Conservation (phyloP, 2,329 filamentous ascomycete genomes). For the Calonectria montana region DNA sequence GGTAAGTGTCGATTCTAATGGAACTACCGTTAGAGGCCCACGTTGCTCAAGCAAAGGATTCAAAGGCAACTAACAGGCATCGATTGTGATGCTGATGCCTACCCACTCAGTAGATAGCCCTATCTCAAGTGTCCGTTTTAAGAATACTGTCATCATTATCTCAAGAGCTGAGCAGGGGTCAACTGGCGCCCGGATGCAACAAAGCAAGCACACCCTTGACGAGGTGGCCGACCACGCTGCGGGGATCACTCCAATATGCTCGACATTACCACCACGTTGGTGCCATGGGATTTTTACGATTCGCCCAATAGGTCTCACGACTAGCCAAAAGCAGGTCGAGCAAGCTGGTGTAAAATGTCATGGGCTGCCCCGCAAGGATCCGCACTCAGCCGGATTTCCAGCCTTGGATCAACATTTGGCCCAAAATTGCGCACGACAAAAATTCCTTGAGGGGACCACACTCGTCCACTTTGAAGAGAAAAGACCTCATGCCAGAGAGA, state of each 20-base stretch:
- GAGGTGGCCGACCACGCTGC: slow-evolving; percentile 10
- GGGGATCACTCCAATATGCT: slow-evolving; percentile 28
- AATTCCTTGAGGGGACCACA: slow-evolving; percentile 23
- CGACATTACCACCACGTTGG: slow-evolving; percentile 31
- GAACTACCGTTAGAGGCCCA: slow-evolving; percentile 14
- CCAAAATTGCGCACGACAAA: slow-evolving; percentile 32
- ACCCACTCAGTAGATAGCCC: not conserved
- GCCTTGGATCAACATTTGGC: slow-evolving; percentile 33
- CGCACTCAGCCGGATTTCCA: slow-evolving; percentile 28
- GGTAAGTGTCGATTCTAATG: slow-evolving; percentile 34
- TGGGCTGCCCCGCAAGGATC: slow-evolving; percentile 34
- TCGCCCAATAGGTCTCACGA: slow-evolving; percentile 25
- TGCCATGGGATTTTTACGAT: slow-evolving; percentile 29
- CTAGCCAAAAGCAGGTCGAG: slow-evolving; percentile 14
- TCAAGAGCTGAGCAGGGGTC: not conserved
- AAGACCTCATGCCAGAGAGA: not conserved
- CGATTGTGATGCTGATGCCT: slow-evolving; percentile 6
- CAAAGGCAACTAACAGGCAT: slow-evolving; percentile 11
- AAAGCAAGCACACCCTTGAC: not conserved
- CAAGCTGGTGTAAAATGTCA: slow-evolving; percentile 21
- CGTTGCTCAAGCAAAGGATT: not conserved
- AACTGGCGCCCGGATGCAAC: not conserved
- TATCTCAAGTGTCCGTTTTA: not conserved
- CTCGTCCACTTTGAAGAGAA: slow-evolving; percentile 9
- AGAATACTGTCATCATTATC: slow-evolving; percentile 9